Conservation (phyloP, 2,329 filamentous ascomycete genomes). For the Fusarium foetens region DNA sequence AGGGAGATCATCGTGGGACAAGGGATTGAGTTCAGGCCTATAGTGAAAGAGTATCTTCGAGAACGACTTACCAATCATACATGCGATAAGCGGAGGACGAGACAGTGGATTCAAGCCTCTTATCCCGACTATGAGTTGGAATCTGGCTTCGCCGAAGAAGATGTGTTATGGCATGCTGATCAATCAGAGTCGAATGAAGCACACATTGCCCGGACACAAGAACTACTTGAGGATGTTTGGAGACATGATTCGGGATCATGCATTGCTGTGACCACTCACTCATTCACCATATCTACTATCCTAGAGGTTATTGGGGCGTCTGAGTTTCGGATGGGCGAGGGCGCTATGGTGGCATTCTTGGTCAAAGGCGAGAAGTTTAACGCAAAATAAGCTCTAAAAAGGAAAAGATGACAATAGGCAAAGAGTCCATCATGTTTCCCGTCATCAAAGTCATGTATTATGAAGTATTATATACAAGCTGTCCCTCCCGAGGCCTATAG, state of each 20-base stretch:
- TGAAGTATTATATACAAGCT: too few relatives aligned
- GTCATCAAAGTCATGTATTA: not conserved
- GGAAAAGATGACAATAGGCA: fast-evolving
- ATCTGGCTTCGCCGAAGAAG: not conserved
- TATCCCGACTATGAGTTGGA: not conserved
- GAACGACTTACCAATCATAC: not conserved
- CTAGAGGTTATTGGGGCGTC: not conserved
- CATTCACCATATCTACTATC: not conserved
- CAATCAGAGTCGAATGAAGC: not conserved
- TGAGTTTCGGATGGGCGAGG: not conserved
- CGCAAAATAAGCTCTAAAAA: fast-evolving
- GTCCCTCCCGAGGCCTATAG: not conserved
- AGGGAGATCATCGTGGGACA: not conserved
- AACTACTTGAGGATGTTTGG: not conserved
- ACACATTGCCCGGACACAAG: not conserved
- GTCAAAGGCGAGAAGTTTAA: not conserved
- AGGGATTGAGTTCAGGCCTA: not conserved
- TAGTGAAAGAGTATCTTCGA: not conserved
- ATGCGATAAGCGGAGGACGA: not conserved
- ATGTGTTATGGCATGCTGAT: not conserved
- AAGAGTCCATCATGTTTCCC: too few relatives aligned
- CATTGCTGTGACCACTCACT: not conserved
- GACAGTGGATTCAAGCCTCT: not conserved
- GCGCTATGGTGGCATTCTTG: not conserved
- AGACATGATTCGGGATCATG: not conserved